Base-by-base conservation (phyloP, 352 stramenopile species). In the Phytopythium delawarense region DNA sequence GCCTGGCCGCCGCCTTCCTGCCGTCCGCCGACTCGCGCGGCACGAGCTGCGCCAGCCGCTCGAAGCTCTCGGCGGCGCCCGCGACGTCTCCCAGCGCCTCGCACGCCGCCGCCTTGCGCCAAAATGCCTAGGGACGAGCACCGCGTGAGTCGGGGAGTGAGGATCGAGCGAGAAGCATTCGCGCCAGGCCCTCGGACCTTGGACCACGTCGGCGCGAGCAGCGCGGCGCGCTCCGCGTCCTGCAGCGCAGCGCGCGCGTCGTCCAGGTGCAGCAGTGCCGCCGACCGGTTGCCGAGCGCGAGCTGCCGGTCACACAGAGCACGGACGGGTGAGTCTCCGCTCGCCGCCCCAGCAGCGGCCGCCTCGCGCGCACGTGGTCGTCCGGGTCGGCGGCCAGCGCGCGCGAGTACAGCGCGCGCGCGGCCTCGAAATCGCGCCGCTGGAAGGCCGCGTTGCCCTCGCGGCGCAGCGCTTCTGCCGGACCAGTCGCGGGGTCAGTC, bases 231-330 rank as follows among this genome's bases (percentile, higher is more conserved):
- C 32, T 94, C 67, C 0, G 96, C 96, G 59, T 98, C 89, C 39
- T 84, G 61, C 1, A 98, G 64, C 20, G 96, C 91, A 18, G 79
- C 67, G 11, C 78, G 44, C 15, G 87, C 87, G 32, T 91, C 69
- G 28, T 82, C 70, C 51, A 98, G 81, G 25, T 91, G 85, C 21
- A 89, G 81, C 23, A 71, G 72, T 0, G 94, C 81, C 7, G 95
- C 78, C 18, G 93, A 97, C 0, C 95, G 80, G 72, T 98, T 98
- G 63, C 89, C 79, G 42, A 71, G 89, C 34, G 94, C 65, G 32
- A 93, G 62, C 81, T 88, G 50, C 25, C 7, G 30, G 15, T 20
- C 21, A 48, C 16, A 60, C 9, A 42, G 25, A 37, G 12, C 12
- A 40, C 8, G 12, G 35, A 11, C 35, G 25, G 6, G 11, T 57